A percentile compares a stretch with the other conserved stretches of the same genome.
Evolutionary conservation across 441 rosid species (phyloP).

Genomic region (Jatropha multifida): DNA sequence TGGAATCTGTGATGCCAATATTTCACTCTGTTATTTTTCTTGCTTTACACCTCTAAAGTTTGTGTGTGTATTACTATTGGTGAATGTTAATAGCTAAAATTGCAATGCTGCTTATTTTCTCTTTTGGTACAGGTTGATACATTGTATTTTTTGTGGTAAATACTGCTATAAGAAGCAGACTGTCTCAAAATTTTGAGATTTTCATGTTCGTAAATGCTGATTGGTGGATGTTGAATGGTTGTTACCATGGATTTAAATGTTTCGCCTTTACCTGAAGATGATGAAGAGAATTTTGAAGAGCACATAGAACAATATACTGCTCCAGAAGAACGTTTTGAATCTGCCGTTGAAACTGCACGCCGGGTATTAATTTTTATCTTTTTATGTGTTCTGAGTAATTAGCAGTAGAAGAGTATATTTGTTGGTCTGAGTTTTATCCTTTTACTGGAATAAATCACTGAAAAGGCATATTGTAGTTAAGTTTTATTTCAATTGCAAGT

Average conservation of each 20-base stretch:
- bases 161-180: constrained; percentile 6
- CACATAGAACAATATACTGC: constrained; percentile 49
- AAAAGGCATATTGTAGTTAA: neutral
- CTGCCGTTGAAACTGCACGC: constrained; percentile 74
- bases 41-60: neutral
- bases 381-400: neutral
- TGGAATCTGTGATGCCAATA: neutral
- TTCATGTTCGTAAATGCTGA: constrained; percentile 37
- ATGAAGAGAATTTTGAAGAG: constrained; percentile 77
- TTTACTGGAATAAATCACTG: neutral
- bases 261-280: constrained; percentile 91
- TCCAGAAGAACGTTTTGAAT: constrained; percentile 57
- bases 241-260: constrained; percentile 93
- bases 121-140: constrained; percentile 5
- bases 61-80: neutral
- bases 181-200: constrained; percentile 21
- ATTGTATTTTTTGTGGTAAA: neutral
- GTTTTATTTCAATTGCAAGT: neutral
- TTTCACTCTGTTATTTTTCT: neutral
- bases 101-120: constrained; percentile 2
- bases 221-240: constrained; percentile 60
- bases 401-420: neutral
- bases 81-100: neutral
- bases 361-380: constrained; percentile 54
- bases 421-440: neutral